Evolutionary conservation across 2,329 filamentous ascomycete genomes (phyloP).

Genomic region (Parastagonospora nodorum): DNA sequence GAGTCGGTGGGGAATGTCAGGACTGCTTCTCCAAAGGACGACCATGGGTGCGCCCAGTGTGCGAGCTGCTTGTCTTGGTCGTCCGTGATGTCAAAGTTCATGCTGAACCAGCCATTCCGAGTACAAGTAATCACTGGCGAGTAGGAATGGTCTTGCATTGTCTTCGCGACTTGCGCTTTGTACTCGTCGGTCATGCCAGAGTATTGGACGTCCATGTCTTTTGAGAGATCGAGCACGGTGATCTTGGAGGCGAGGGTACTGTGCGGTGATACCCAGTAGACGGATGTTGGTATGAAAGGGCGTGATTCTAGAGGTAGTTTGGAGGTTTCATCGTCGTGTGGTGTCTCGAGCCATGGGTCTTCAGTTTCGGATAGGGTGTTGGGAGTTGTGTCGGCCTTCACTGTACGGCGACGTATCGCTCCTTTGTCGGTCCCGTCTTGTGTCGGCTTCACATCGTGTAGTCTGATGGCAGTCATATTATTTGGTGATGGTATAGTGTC

Average conservation of each 20-base stretch:
- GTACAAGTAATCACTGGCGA: slow-evolving; percentile 17
- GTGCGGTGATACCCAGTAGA: slow-evolving; percentile 29
- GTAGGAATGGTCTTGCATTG: slow-evolving; percentile 25
- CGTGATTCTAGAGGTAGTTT: slow-evolving; percentile 17
- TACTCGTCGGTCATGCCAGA: slow-evolving; percentile 21
- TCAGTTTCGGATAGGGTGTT: slow-evolving; percentile 1
- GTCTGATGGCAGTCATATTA: slow-evolving; percentile 21
- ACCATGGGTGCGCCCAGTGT: slow-evolving; percentile 25
- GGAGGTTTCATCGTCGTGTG: slow-evolving; percentile 12
- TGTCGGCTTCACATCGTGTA: slow-evolving; percentile 17
- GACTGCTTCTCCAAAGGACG: slow-evolving; percentile 18
- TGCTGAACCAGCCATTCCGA: slow-evolving; percentile 17
- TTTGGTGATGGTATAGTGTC: slow-evolving; percentile 7
- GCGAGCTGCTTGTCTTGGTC: slow-evolving; percentile 14
- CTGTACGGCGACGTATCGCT: slow-evolving; percentile 13
- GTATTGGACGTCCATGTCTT: slow-evolving; percentile 19
- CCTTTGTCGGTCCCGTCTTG: slow-evolving; percentile 2
- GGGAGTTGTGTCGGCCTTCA: slow-evolving; percentile 4
- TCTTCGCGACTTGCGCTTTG: slow-evolving; percentile 20
- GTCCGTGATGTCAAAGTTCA: slow-evolving; percentile 22
- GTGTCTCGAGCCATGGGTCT: slow-evolving; percentile 13
- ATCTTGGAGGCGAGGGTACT: slow-evolving; percentile 20
- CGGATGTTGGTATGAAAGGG: slow-evolving; percentile 21
- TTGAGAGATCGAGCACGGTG: slow-evolving; percentile 24
- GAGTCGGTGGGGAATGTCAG: slow-evolving; percentile 25